phyloP scores from a whole-genome alignment of 768 basidiomycete genomes.

The Infundibulicybe gibba region DNA sequence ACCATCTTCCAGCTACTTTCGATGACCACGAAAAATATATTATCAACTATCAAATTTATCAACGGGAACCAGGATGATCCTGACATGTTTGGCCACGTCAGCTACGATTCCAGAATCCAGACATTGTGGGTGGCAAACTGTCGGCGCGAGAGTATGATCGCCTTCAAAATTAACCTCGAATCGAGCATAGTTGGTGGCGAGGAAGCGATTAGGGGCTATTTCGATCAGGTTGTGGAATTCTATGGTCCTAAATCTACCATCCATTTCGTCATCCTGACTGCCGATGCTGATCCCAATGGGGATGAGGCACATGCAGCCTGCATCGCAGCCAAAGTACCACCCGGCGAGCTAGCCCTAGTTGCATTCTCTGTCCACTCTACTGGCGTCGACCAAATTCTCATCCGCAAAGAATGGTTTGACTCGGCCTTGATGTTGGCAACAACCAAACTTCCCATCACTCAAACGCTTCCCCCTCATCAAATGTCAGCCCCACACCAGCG shows the following conservation, averaged over 20 bases:
- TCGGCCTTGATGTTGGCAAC: slow-evolving; percentile 50
- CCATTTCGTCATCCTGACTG: slow-evolving; percentile 84
- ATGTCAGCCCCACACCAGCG: slow-evolving; percentile 16
- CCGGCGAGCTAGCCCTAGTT: slow-evolving; percentile 76
- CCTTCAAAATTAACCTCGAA: slow-evolving; percentile 71
- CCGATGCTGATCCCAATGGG: slow-evolving; percentile 78
- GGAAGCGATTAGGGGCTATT: slow-evolving; percentile 59
- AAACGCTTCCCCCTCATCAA: slow-evolving; percentile 27
- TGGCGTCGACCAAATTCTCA: slow-evolving; percentile 87
- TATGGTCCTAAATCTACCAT: slow-evolving; percentile 81
- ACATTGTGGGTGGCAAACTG: slow-evolving; percentile 88
- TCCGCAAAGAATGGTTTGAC: slow-evolving; percentile 84
- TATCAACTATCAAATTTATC: slow-evolving; percentile 79
- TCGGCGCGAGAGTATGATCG: slow-evolving; percentile 80
- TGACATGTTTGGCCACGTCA: slow-evolving; percentile 87
- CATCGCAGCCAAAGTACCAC: slow-evolving; percentile 72
- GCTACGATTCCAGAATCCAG: slow-evolving; percentile 81
- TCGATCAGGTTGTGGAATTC: slow-evolving; percentile 85
- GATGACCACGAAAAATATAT: slow-evolving; percentile 64
- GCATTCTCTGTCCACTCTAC: slow-evolving; percentile 87
- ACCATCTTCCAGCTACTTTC: slow-evolving; percentile 82
- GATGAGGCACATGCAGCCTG: slow-evolving; percentile 84
- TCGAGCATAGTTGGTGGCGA: slow-evolving; percentile 56
- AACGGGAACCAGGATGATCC: slow-evolving; percentile 67
- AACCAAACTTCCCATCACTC: slow-evolving; percentile 57